These are phyloP conservation scores for Pestalotiopsis sp. DNA, from an alignment of 2,329 filamentous ascomycete genomes.

Conservation along the genomic window DNA sequence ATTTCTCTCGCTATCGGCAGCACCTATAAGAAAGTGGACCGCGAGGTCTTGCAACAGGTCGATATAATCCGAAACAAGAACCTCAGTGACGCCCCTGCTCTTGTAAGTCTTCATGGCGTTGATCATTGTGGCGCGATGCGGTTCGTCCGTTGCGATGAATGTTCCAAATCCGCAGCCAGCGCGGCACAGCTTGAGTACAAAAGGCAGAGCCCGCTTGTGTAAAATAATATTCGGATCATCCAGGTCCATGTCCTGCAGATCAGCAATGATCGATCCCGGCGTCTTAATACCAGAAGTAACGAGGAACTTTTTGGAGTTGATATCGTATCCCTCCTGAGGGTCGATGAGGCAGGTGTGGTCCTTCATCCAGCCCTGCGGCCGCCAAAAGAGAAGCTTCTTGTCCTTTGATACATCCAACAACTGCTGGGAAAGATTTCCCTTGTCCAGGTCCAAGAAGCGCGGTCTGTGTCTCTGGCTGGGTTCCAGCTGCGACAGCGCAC, in stretches of 20 bases:
- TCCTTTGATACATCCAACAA: conserved; percentile 14
- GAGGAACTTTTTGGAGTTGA: conserved; percentile 27
- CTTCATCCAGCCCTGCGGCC: conserved; percentile 27
- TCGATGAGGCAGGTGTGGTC: conserved; percentile 23
- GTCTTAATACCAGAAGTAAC: conserved; percentile 24
- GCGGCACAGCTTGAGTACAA: conserved; percentile 26
- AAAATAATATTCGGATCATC: conserved; percentile 10
- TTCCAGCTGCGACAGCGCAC: conserved; percentile 22
- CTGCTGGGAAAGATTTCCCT: conserved; percentile 8
- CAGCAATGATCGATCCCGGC: conserved; percentile 16
- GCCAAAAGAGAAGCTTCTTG: conserved; percentile 25
- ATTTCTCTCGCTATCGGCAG: conserved; percentile 18
- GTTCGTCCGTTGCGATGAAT: conserved; percentile 22
- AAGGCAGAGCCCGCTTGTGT: conserved; percentile 18
- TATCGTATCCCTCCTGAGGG: conserved; percentile 22
- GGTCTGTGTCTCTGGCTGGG: conserved; percentile 23
- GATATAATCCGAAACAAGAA: conserved; percentile 24
- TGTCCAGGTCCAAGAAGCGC: conserved; percentile 19
- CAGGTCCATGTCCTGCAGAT: conserved; percentile 18
- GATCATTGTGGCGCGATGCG: conserved; percentile 14
- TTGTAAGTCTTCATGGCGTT: conserved; percentile 19
- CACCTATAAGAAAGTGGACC: conserved; percentile 26
- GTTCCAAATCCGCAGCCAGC: conserved; percentile 28
- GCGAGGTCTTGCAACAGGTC: conserved; percentile 24
- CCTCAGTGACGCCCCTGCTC: conserved; percentile 20